Conservation (phyloP, 345 rosid species). For the Eucalyptus tenuipes region DNA sequence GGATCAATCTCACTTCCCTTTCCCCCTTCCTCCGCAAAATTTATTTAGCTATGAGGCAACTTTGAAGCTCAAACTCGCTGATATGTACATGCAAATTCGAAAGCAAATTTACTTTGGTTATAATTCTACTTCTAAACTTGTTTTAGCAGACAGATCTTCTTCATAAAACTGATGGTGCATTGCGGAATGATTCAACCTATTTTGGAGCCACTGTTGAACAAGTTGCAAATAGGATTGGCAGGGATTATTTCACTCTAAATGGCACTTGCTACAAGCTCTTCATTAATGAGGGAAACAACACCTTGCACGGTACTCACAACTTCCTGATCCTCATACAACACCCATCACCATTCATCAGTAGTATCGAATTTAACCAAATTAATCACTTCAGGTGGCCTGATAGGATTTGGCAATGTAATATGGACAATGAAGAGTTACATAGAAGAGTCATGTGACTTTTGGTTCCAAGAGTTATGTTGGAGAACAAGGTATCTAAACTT, state of each 20-base stretch:
- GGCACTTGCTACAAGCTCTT: slow-evolving; percentile 39
- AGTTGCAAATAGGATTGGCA: slow-evolving; percentile 70
- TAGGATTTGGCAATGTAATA: slow-evolving; percentile 48
- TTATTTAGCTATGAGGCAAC: not conserved
- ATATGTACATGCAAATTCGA: not conserved
- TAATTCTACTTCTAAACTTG: not conserved
- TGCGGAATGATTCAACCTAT: slow-evolving; percentile 47
- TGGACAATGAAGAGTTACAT: slow-evolving; percentile 37
- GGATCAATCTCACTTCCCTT: not conserved
- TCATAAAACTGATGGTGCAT: not conserved
- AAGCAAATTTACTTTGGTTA: not conserved
- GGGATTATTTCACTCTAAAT: slow-evolving; percentile 41
- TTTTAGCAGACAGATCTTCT: not conserved
- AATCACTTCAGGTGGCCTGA: slow-evolving; percentile 33
- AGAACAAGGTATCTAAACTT: slow-evolving; percentile 41
- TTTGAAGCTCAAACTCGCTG: not conserved
- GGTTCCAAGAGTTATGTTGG: slow-evolving; percentile 51
- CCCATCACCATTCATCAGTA: not conserved
- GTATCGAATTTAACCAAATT: not conserved
- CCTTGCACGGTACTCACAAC: slow-evolving; percentile 52
- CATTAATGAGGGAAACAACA: slow-evolving; percentile 63
- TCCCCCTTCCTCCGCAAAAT: not conserved
- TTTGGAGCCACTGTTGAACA: slow-evolving; percentile 79
- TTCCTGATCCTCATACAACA: not conserved
- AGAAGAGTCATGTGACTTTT: slow-evolving; percentile 29